These are phyloP conservation scores for Suillus subaureus DNA, from an alignment of 768 basidiomycete species.

Conservation along the genomic window DNA sequence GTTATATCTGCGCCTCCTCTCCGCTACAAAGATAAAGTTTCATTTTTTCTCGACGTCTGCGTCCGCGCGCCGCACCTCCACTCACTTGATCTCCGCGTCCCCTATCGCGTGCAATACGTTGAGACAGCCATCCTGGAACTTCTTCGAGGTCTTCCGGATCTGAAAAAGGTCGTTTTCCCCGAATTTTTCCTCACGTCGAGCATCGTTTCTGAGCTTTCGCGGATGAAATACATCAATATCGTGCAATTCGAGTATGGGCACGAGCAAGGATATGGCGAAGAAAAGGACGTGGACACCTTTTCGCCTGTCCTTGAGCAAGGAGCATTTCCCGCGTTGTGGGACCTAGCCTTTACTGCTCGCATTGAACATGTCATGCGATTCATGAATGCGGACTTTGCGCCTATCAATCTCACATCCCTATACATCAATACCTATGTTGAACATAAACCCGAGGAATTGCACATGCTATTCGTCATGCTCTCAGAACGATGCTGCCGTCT, in stretches of 20 bases:
- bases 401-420: conserved; percentile 50
- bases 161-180: conserved; percentile 53
- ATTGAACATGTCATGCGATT: conserved; percentile 49
- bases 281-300: conserved; percentile 46
- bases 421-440: conserved; percentile 51
- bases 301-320: conserved; percentile 46
- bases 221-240: conserved; percentile 41
- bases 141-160: conserved; percentile 41
- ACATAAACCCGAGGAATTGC: conserved; percentile 45
- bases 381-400: conserved; percentile 46
- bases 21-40: conserved; percentile 18
- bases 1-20: conserved; percentile 30
- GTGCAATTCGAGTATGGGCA: conserved; percentile 58
- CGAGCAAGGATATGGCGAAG: conserved; percentile 49
- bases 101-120: conserved; percentile 41
- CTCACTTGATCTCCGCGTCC: conserved; percentile 48
- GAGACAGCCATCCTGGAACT: conserved; percentile 44
- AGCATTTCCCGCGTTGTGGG: conserved; percentile 55
- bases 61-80: conserved; percentile 55
- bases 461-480: conserved; percentile 45
- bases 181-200: conserved; percentile 51
- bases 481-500: conserved; percentile 52
- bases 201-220: conserved; percentile 50
- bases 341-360: conserved; percentile 50
- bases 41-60: conserved; percentile 39